Conservation (phyloP, 129 eudicot genomes). For the Ambrosia artemisiifolia region DNA sequence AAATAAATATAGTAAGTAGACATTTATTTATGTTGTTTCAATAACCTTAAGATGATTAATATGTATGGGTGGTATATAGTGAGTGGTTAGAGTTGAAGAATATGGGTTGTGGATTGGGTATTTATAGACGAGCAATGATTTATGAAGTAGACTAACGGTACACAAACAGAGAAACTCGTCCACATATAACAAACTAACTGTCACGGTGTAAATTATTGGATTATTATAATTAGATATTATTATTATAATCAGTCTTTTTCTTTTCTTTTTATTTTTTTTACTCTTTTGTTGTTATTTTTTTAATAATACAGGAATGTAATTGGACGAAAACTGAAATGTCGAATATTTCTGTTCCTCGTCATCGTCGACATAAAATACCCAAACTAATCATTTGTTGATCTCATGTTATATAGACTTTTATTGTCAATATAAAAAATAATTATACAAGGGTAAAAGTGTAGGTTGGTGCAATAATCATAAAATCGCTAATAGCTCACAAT, state of each 20-base stretch:
- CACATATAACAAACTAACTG: background rate
- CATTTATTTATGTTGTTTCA: background rate
- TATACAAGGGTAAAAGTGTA: background rate
- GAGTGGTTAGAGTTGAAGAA: conserved; percentile 10
- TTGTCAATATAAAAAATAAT: too few relatives aligned
- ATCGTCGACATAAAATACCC: background rate
- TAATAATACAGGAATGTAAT: background rate
- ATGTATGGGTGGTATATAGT: too few relatives aligned
- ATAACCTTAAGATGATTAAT: background rate
- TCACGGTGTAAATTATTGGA: background rate
- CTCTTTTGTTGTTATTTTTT: background rate
- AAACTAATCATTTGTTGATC: background rate
- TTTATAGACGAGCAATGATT: conserved; percentile 23
- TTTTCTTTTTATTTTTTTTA: background rate
- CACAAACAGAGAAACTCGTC: background rate
- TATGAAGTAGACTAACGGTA: background rate
- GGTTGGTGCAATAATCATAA: too few relatives aligned
- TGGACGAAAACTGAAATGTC: background rate
- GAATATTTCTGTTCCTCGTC: background rate
- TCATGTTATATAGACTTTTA: too few relatives aligned
- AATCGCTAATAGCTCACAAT: too few relatives aligned
- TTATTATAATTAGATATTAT: background rate
- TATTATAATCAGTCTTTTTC: background rate
- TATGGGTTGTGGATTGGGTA: conserved; percentile 17
- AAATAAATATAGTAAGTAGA: background rate